These are phyloP conservation scores for Magnaporthiopsis incrustans DNA, from an alignment of 2,329 filamentous ascomycete genomes.

Conservation along the genomic window DNA sequence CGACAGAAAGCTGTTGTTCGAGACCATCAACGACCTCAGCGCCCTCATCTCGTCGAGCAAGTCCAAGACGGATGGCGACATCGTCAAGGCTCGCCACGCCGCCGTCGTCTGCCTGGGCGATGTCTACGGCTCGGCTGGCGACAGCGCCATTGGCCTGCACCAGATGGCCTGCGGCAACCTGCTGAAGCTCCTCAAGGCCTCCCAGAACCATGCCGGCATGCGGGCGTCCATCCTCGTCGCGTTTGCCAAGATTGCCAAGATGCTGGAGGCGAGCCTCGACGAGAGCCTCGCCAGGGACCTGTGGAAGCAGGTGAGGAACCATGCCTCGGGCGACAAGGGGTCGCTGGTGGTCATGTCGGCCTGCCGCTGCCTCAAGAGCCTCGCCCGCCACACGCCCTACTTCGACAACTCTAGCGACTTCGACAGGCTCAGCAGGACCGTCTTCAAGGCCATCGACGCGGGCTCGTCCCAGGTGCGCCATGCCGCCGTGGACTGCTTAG, in stretches of 20 bases:
- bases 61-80: slow-evolving; percentile 64
- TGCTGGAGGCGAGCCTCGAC: slow-evolving; percentile 70
- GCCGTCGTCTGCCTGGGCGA: slow-evolving; percentile 81
- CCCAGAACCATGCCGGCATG: slow-evolving; percentile 72
- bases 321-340: slow-evolving; percentile 73
- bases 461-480: slow-evolving; percentile 67
- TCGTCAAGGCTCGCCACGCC: slow-evolving; percentile 68
- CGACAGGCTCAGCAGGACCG: slow-evolving; percentile 71
- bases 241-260: slow-evolving; percentile 66
- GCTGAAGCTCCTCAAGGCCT: slow-evolving; percentile 71
- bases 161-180: slow-evolving; percentile 64
- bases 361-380: slow-evolving; percentile 68
- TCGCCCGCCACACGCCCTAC: slow-evolving; percentile 65
- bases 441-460: slow-evolving; percentile 85
- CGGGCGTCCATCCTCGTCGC: slow-evolving; percentile 70
- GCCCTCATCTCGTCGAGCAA: slow-evolving; percentile 63
- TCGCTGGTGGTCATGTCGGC: slow-evolving; percentile 70
- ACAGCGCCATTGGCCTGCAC: slow-evolving; percentile 82
- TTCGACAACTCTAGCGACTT: slow-evolving; percentile 88
- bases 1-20: slow-evolving; percentile 85
- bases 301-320: slow-evolving; percentile 82
- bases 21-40: slow-evolving; percentile 85
- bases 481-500: slow-evolving; percentile 78
- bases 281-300: slow-evolving; percentile 80
- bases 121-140: slow-evolving; percentile 84